These are phyloP conservation scores for Pelargonium cotyledonis DNA, from an alignment of 441 rosid species.

Conservation along the genomic window DNA sequence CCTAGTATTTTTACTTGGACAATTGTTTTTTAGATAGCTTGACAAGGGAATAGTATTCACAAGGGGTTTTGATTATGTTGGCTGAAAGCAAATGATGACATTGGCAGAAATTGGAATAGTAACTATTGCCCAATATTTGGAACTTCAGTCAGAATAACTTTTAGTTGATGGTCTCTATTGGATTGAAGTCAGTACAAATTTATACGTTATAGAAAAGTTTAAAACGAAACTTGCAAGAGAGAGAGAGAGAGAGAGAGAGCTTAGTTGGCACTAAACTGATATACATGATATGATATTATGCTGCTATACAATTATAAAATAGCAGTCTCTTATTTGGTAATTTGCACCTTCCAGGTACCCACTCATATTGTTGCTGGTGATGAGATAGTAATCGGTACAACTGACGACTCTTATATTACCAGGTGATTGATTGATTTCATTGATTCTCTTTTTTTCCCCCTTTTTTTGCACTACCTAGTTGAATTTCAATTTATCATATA, in stretches of 20 bases:
- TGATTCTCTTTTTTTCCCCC: background rate
- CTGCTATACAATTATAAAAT: background rate
- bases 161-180: background rate
- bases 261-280: background rate
- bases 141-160: background rate
- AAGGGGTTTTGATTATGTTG: background rate
- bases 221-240: too few relatives aligned
- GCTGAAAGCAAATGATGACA: background rate
- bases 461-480: background rate
- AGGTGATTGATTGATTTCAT: constrained; percentile 43
- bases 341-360: constrained; percentile 47
- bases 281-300: background rate
- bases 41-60: background rate
- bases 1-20: background rate
- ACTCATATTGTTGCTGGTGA: constrained; percentile 71
- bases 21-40: background rate
- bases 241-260: background rate
- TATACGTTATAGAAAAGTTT: background rate
- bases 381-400: constrained; percentile 63
- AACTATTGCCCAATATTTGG: background rate
- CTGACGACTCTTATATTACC: constrained; percentile 57
- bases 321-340: background rate
- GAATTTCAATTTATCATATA: background rate
- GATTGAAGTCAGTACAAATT: background rate
- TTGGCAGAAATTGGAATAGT: background rate